Base-by-base conservation (phyloP, 2,329 filamentous ascomycete genomes). In the Colletotrichum ledebouriae region DNA sequence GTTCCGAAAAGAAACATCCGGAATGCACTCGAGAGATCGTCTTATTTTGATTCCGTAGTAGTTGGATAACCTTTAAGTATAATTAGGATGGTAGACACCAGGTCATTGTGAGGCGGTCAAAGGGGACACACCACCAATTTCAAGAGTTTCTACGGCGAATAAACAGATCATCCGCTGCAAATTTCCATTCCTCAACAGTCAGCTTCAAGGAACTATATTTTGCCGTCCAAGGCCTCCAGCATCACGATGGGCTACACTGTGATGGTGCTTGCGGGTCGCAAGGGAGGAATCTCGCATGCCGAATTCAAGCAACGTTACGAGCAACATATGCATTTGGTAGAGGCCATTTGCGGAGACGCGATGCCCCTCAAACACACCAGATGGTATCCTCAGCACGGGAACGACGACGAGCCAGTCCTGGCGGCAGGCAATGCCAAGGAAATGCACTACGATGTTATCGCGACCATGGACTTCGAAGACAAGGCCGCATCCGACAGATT, bases 221-320 rank as follows among this genome's bases (percentile, higher is more conserved):
- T 3, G 2, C 42, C 39, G 12, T 2, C 6, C 0, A 34, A 17
- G 3, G 6, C 10, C 5, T 22, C 17, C 29, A 11, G 34, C 46
- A n/a, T 7, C 13, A 67, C 39, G 3, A 67, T 67, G 63, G 59
- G 42, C 17, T 62, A 49, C 50, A 67, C 46, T 29, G 41, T 42
- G 25, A 63, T 67, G 58, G 42, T 67, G n/a, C 44, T 67, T 15
- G 63, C 63, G 3, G 34, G 49, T 9, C 42, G 63, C 29, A 62
- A 56, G 37, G 47, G 37, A 9, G 50, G 58, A 33, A 49, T 67
- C 47, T 44, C 63, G 5, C 63, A 67, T 50, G 58, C 57, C 1
- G 58, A 67, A 29, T 67, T 67, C 25, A 62, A 67, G 42, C 41
- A 11, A n/a, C 58, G 63, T 25, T 67, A 67, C 39, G 63, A 67